These are phyloP conservation scores for Pythium insidiosum DNA, from an alignment of 352 stramenopile genomes.

Conservation along the genomic window DNA sequence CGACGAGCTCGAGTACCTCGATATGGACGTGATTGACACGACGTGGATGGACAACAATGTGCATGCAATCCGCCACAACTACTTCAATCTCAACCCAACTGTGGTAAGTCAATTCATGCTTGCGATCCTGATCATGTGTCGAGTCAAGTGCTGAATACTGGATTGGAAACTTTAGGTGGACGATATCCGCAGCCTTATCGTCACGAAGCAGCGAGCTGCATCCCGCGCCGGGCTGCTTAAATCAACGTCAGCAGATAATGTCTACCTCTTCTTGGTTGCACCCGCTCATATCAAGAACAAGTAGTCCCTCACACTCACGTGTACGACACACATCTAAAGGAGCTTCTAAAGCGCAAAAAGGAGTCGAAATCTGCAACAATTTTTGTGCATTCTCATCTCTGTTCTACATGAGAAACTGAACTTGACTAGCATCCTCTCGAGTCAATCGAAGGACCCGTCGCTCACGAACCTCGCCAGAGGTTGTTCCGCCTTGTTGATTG, in stretches of 20 bases:
- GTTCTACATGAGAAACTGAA: constrained; percentile 60
- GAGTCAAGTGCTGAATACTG: too few species aligned
- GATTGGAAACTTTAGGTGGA: too few species aligned
- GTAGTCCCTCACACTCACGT: neutral
- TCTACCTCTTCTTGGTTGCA: constrained; percentile 71
- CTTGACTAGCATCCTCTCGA: constrained; percentile 73
- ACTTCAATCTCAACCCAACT: constrained; percentile 65
- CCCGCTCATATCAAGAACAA: constrained; percentile 21
- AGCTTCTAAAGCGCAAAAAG: too few species aligned
- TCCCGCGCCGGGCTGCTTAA: constrained; percentile 45
- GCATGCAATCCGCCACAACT: constrained; percentile 55
- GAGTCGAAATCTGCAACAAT: too few species aligned
- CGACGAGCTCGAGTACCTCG: constrained; percentile 22
- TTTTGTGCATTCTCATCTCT: neutral
- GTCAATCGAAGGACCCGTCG: constrained; percentile 64
- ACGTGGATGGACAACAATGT: constrained; percentile 75
- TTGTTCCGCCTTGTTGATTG: constrained; percentile 6
- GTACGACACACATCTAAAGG: too few species aligned
- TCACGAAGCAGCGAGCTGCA: constrained; percentile 42
- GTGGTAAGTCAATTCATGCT: constrained; percentile 35
- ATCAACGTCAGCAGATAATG: constrained; percentile 41
- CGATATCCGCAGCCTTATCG: constrained; percentile 55
- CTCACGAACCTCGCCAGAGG: constrained; percentile 14
- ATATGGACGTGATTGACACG: constrained; percentile 76
- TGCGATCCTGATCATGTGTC: too few species aligned